phyloP scores from a whole-genome alignment of 129 eudicot species.

The Sambucus nigra region DNA sequence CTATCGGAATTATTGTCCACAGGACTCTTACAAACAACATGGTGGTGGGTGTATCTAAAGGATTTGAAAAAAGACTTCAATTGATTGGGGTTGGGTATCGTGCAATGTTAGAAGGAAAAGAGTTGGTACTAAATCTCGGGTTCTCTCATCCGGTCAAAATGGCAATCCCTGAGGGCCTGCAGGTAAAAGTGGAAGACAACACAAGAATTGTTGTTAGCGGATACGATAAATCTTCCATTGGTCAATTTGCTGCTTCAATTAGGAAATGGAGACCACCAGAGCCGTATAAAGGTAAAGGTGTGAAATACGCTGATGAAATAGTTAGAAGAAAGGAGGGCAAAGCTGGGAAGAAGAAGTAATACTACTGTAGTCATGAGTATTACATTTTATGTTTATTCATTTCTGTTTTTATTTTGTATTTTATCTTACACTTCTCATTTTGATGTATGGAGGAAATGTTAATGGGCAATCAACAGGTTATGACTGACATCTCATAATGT shows the following conservation, averaged over 20 bases:
- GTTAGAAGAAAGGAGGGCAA: constrained; percentile 90
- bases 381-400: constrained; percentile 6
- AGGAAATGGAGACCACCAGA: constrained; percentile 99
- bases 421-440: too few species aligned
- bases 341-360: constrained; percentile 93
- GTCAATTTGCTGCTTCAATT: constrained; percentile 89
- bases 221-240: constrained; percentile 62
- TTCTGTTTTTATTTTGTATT: background rate
- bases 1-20: constrained; percentile 5
- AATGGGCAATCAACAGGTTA: too few species aligned
- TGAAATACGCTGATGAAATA: constrained; percentile 83
- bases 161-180: constrained; percentile 63
- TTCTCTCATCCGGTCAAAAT: constrained; percentile 88
- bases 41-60: constrained; percentile 92
- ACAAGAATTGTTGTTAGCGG: constrained; percentile 75
- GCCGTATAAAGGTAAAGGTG: constrained; percentile 98
- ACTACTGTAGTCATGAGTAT: background rate
- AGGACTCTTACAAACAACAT: constrained; percentile 95
- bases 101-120: constrained; percentile 79
- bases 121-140: constrained; percentile 65
- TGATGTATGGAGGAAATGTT: too few species aligned
- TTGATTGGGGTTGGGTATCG: constrained; percentile 93
- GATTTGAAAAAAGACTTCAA: constrained; percentile 85
- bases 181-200: constrained; percentile 82
- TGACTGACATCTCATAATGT: too few species aligned